Conservation (phyloP, 2,329 filamentous ascomycete species). For the Clonostachys solani region DNA sequence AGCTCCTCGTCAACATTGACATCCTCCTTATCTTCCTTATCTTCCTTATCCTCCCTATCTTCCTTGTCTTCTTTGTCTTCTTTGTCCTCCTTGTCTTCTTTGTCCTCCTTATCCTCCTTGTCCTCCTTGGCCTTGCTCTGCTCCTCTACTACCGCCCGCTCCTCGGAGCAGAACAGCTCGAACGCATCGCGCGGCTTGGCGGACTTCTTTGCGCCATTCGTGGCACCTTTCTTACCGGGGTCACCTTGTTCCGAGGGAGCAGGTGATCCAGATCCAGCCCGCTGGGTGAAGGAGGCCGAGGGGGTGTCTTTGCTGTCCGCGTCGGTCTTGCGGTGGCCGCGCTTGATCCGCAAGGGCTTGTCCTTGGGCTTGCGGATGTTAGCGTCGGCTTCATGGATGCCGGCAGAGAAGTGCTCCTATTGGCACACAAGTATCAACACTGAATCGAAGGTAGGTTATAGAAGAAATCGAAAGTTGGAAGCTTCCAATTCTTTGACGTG, state of each 20-base stretch:
- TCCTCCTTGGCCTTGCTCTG: constrained; percentile 17
- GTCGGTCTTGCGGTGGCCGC: constrained; percentile 60
- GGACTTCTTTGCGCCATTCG: constrained; percentile 35
- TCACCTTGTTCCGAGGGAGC: constrained; percentile 21
- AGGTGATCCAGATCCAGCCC: constrained; percentile 43
- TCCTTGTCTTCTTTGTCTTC: constrained; percentile 5
- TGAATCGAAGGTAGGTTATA: constrained; percentile 8
- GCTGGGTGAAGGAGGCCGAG: constrained; percentile 40
- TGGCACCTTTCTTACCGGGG: constrained; percentile 15
- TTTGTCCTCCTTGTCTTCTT: constrained; percentile 25
- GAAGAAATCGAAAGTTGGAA: too few relatives aligned
- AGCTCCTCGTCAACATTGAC: constrained; percentile 50
- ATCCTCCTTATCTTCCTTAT: constrained; percentile 15
- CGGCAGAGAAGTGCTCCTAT: constrained; percentile 16
- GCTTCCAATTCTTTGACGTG: too few relatives aligned
- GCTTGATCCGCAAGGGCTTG: constrained; percentile 71
- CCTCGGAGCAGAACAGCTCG: constrained; percentile 50
- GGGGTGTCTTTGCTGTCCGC: constrained; percentile 32
- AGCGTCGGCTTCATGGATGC: constrained; percentile 24
- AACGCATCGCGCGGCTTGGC: constrained; percentile 38
- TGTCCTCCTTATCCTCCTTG: constrained; percentile 7
- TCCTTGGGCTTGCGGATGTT: constrained; percentile 61
- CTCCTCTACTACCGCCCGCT: constrained; percentile 34
- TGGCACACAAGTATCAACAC: constrained; percentile 26
- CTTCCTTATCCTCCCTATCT: not conserved